phyloP scores from a whole-genome alignment of 2,329 filamentous ascomycete species.

The Fonsecaea erecta region DNA sequence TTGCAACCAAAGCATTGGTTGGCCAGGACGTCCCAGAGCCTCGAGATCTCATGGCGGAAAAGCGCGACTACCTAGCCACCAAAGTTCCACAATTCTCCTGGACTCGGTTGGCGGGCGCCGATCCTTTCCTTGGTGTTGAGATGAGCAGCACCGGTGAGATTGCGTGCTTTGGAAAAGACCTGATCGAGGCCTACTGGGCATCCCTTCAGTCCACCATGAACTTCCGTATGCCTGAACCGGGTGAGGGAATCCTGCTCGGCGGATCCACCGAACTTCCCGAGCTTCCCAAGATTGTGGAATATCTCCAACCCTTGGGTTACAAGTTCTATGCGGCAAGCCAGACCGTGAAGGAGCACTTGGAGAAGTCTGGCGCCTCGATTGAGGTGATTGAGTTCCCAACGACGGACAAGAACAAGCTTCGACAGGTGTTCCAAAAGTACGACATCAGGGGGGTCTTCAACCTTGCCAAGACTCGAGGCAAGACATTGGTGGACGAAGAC shows the following conservation, averaged over 20 bases:
- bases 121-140: slow-evolving; percentile 96
- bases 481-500: slow-evolving; percentile 86
- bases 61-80: slow-evolving; percentile 91
- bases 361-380: slow-evolving; percentile 61
- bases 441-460: slow-evolving; percentile 97
- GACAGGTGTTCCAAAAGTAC: slow-evolving; percentile 96
- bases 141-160: slow-evolving; percentile 98
- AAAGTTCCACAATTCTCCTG: slow-evolving; percentile 99
- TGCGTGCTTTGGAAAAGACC: slow-evolving; percentile 95
- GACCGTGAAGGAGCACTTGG: slow-evolving; percentile 81
- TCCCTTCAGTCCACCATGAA: slow-evolving; percentile 98
- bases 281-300: slow-evolving; percentile 81
- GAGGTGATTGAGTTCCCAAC: slow-evolving; percentile 97
- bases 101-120: slow-evolving; percentile 95
- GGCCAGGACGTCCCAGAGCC: slow-evolving; percentile 83
- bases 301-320: slow-evolving; percentile 86
- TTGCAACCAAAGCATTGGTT: slow-evolving; percentile 89
- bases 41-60: slow-evolving; percentile 82
- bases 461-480: slow-evolving; percentile 80
- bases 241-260: slow-evolving; percentile 92
- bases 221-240: slow-evolving; percentile 93
- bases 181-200: slow-evolving; percentile 97
- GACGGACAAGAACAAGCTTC: slow-evolving; percentile 90
- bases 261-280: slow-evolving; percentile 75
- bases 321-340: slow-evolving; percentile 87